Evolutionary conservation across 148 eudicot genomes (phyloP), one percentile per base, ranked within the genome.

Genomic region (Arctostaphylos glauca): DNA sequence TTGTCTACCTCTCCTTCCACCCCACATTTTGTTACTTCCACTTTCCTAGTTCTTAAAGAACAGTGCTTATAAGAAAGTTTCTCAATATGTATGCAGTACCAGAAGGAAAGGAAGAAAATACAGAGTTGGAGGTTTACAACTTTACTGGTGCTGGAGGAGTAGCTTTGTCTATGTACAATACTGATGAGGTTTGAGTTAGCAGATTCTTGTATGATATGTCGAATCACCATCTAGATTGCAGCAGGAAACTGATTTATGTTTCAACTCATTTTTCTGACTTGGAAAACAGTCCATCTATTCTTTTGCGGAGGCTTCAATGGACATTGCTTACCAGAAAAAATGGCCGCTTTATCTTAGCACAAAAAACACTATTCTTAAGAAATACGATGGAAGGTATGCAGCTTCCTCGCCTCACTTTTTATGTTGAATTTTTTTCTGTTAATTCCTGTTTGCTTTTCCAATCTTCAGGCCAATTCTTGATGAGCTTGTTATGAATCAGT

Each of bases 311-410:
- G 96, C 96, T 67, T 93, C 96, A 77, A 93, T 93, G 96, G 89
- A 81, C 83, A 81, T 88, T 84, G 96, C 96, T 78, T 89, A 82
- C 74, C 89, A 90, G 86, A 93, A 91, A 74, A 89, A 88, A 86
- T 93, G 96, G 96, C 96, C 96, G 1, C 96, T 93, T 62, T 93
- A 93, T 82, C 96, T 93, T 83, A 93, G 96, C 89, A 93, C 96
- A 68, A 93, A 93, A 78, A 93, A 93, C 85, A 93, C 96, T 70
- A 93, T 93, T 77, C 92, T 93, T 59, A 93, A 93, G 88, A 93
- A 91, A 88, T 93, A 93, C 76, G 96, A 93, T 85, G 96, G 96
- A 83, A 89, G 96, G 96, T 93, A 85, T 78, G 59, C 67, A 58
- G 58, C 77, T 38, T 74, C n/a, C 18, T 71, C 50, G 25, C 47